Evolutionary conservation across 805 yeast species (phyloP).

Genomic region (Candida qinlingensis): DNA sequence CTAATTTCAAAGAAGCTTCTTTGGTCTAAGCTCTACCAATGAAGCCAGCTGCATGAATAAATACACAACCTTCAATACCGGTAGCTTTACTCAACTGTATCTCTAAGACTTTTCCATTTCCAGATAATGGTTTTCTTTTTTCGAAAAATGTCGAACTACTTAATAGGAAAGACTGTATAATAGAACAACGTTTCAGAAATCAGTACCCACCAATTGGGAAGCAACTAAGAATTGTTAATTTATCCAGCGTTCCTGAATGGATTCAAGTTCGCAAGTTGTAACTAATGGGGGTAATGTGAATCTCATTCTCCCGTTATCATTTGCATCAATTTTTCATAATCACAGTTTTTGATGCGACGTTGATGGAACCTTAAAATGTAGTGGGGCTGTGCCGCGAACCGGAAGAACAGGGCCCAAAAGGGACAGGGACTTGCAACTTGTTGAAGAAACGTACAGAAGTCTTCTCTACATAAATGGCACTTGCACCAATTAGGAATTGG

Average conservation of each 20-base stretch:
- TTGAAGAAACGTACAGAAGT: too few relatives aligned
- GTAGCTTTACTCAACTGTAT: slow-evolving; percentile 61
- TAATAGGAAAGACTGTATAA: slow-evolving; percentile 83
- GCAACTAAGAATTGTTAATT: slow-evolving; percentile 60
- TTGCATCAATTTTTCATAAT: too few relatives aligned
- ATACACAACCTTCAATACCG: slow-evolving; percentile 85
- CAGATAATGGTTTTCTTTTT: slow-evolving; percentile 84
- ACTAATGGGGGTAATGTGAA: slow-evolving; percentile 73
- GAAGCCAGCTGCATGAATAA: slow-evolving; percentile 95
- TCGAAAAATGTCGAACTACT: slow-evolving; percentile 89
- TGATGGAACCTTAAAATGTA: too few relatives aligned
- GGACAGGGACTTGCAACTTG: too few relatives aligned
- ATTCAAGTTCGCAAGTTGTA: slow-evolving; percentile 51
- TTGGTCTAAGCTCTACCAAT: slow-evolving; percentile 87
- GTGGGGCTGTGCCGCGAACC: too few relatives aligned
- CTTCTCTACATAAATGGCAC: too few relatives aligned
- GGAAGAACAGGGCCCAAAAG: too few relatives aligned
- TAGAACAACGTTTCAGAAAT: slow-evolving; percentile 61
- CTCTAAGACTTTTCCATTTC: slow-evolving; percentile 94
- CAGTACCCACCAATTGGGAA: slow-evolving; percentile 74
- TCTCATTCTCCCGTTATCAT: slow-evolving; percentile 18
- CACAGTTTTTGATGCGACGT: too few relatives aligned
- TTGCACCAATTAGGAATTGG: too few relatives aligned
- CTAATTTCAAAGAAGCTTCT: slow-evolving; percentile 75
- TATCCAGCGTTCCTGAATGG: slow-evolving; percentile 79